phyloP scores from a whole-genome alignment of 371 early-diverging fungal species.

The Syncephalastrum contaminatum region DNA sequence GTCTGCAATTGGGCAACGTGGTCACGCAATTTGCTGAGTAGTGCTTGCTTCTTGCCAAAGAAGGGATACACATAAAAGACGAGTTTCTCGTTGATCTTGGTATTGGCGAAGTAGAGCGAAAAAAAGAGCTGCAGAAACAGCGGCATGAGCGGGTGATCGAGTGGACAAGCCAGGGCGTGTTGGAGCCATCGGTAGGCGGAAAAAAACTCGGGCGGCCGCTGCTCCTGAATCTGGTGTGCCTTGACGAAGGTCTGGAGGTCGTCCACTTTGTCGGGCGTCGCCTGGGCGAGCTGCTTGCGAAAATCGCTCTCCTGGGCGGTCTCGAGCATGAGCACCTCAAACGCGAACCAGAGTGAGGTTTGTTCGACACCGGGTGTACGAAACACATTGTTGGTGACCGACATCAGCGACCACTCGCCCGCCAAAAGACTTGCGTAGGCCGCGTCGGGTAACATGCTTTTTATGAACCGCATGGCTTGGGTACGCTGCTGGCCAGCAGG shows the following conservation, averaged over 20 bases:
- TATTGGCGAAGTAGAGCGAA: slow-evolving; percentile 56
- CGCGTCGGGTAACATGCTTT: slow-evolving; percentile 44
- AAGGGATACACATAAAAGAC: slow-evolving; percentile 52
- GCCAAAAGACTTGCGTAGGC: slow-evolving; percentile 47
- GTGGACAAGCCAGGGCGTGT: slow-evolving; percentile 49
- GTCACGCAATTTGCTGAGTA: slow-evolving; percentile 46
- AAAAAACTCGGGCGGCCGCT: slow-evolving; percentile 55
- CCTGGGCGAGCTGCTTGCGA: slow-evolving; percentile 38
- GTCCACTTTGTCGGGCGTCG: slow-evolving; percentile 25
- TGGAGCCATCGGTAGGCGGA: slow-evolving; percentile 61
- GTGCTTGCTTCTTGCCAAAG: slow-evolving; percentile 45
- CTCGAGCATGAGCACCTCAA: slow-evolving; percentile 55
- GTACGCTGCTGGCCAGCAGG: slow-evolving; percentile 18
- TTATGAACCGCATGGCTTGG: slow-evolving; percentile 24
- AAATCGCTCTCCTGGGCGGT: slow-evolving; percentile 44
- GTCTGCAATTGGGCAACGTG: slow-evolving; percentile 46
- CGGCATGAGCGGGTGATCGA: slow-evolving; percentile 53
- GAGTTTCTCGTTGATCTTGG: slow-evolving; percentile 15
- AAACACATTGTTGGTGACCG: slow-evolving; percentile 44
- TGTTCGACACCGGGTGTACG: slow-evolving; percentile 51
- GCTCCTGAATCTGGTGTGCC: slow-evolving; percentile 16
- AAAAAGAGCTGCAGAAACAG: slow-evolving; percentile 67
- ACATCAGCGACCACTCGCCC: slow-evolving; percentile 55
- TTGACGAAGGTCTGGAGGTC: slow-evolving; percentile 38
- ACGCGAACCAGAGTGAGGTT: slow-evolving; percentile 56